Conservation (phyloP, 306 rosid species). For the Begonia masoniana region DNA sequence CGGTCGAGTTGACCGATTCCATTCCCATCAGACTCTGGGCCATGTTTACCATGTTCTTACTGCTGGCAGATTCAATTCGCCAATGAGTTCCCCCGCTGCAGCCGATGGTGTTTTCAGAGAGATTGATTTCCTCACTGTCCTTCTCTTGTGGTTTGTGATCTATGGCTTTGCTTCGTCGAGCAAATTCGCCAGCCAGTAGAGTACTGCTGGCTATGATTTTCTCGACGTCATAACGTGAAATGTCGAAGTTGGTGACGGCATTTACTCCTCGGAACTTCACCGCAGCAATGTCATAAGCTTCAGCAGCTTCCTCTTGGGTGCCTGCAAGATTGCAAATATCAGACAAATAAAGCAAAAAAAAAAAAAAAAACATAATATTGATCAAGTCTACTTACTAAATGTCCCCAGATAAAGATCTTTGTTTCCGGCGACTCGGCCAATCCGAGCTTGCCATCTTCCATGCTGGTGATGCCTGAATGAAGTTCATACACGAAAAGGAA, state of each 20-base stretch:
- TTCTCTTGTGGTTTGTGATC: conserved; percentile 21
- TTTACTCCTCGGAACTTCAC: conserved; percentile 81
- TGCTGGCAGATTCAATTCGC: no score
- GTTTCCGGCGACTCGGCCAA: conserved; percentile 97
- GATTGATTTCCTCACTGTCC: conserved; percentile 12
- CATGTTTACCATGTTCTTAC: background rate
- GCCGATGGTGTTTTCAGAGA: no score
- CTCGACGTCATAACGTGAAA: conserved; percentile 77
- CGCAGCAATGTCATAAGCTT: conserved; percentile 93
- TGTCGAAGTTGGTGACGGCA: conserved; percentile 88
- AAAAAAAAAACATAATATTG: no score
- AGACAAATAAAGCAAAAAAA: no score
- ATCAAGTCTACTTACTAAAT: conserved; percentile 41
- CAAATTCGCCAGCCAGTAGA: conserved; percentile 68
- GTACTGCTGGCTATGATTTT: conserved; percentile 80
- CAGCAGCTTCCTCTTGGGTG: conserved; percentile 99
- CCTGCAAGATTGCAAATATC: conserved; percentile 38
- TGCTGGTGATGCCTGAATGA: conserved; percentile 82
- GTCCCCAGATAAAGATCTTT: conserved; percentile 98
- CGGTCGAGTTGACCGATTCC: background rate
- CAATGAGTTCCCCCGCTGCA: no score
- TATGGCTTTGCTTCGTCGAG: conserved; percentile 44
- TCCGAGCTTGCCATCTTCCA: conserved; percentile 99
- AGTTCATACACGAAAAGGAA: background rate
- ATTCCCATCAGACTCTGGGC: background rate